These are phyloP conservation scores for Sarocladiaceae sp. DNA, from an alignment of 2,329 filamentous ascomycete species.

Conservation along the genomic window DNA sequence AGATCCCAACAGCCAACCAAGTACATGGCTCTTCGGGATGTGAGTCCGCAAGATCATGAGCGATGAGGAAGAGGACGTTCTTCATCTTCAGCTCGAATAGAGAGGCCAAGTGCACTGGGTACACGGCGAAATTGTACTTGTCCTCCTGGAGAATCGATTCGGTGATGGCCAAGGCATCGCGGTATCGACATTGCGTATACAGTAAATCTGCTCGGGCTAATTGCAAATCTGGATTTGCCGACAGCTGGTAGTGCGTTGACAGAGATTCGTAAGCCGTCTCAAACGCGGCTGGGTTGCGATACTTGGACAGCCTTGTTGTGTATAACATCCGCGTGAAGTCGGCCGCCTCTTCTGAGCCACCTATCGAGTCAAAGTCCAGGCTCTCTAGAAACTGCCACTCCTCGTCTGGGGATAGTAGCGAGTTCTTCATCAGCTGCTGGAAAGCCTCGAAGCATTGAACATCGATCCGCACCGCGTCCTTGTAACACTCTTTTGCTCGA, in stretches of 20 bases:
- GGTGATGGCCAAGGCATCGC: slow-evolving; percentile 79
- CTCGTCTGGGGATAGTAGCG: slow-evolving; percentile 81
- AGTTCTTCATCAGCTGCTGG: slow-evolving; percentile 96
- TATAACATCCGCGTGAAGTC: slow-evolving; percentile 96
- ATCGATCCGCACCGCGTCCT: slow-evolving; percentile 92
- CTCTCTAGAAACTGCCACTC: slow-evolving; percentile 87
- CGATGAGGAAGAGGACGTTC: slow-evolving; percentile 84
- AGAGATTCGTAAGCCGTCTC: slow-evolving; percentile 83
- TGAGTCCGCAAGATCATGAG: slow-evolving; percentile 87
- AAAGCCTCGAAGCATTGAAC: slow-evolving; percentile 98
- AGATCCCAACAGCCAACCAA: slow-evolving; percentile 91
- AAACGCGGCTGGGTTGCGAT: slow-evolving; percentile 80
- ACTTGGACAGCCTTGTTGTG: slow-evolving; percentile 92
- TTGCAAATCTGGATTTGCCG: slow-evolving; percentile 82
- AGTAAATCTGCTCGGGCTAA: slow-evolving; percentile 86
- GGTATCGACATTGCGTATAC: slow-evolving; percentile 92
- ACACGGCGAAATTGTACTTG: slow-evolving; percentile 83
- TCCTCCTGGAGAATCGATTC: slow-evolving; percentile 77
- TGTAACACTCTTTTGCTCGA: slow-evolving; percentile 96
- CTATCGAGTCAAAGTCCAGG: slow-evolving; percentile 83
- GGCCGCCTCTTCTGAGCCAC: slow-evolving; percentile 76
- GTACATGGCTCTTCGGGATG: slow-evolving; percentile 88
- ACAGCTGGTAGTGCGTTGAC: slow-evolving; percentile 87
- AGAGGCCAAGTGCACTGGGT: slow-evolving; percentile 88
- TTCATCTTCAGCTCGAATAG: slow-evolving; percentile 83